phyloP scores from a whole-genome alignment of 208 protist species.

The Leishmania braziliensis region DNA sequence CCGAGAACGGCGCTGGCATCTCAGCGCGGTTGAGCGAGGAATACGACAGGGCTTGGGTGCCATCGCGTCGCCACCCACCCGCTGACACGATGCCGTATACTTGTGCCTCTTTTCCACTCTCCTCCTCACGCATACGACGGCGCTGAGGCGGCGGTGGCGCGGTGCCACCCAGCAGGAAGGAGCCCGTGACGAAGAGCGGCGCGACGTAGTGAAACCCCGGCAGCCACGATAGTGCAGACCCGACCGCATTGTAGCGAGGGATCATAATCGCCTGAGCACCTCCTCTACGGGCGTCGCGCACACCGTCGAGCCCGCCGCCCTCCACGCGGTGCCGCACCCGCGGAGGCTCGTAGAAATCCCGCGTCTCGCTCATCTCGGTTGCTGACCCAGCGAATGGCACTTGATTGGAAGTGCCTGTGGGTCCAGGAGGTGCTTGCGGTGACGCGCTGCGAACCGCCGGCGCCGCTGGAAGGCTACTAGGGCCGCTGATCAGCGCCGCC shows the following conservation, averaged over 20 bases:
- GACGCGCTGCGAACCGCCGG: not conserved
- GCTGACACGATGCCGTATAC: not conserved
- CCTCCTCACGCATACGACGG: constrained; percentile 6
- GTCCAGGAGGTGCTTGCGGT: not conserved
- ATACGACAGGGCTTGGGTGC: not conserved
- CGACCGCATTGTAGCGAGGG: constrained; percentile 34
- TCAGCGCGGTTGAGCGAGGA: not conserved
- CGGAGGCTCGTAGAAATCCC: constrained; percentile 11
- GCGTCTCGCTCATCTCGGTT: not conserved
- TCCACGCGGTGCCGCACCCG: constrained; percentile 20
- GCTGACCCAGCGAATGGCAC: not conserved
- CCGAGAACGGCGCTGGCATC: not conserved
- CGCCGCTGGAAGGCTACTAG: not conserved
- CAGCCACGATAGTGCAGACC: constrained; percentile 39
- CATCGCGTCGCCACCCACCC: not conserved
- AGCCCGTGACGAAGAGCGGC: constrained; percentile 25
- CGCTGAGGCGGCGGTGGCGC: constrained; percentile 2
- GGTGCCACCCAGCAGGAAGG: not conserved
- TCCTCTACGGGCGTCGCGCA: not conserved
- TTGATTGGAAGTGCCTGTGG: not conserved
- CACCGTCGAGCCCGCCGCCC: not conserved
- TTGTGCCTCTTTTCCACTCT: not conserved
- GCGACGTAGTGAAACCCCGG: constrained; percentile 39
- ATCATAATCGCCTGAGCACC: constrained; percentile 8
- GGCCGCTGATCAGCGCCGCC: constrained; percentile 7